These are phyloP conservation scores for Terfezia claveryi DNA, from an alignment of 495 filamentous ascomycete genomes.

Conservation along the genomic window DNA sequence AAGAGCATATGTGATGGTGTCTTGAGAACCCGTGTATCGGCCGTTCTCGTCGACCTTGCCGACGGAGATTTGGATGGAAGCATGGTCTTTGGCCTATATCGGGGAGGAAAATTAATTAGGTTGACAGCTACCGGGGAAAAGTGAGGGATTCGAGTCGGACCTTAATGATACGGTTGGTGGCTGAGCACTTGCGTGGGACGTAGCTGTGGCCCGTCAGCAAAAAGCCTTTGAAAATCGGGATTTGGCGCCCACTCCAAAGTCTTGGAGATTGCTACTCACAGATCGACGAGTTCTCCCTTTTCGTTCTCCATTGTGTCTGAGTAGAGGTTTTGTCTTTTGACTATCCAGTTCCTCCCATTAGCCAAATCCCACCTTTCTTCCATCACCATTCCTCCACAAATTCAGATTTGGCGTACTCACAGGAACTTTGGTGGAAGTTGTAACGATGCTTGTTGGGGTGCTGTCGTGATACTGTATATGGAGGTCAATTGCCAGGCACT, in stretches of 20 bases:
- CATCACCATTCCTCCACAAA: no score
- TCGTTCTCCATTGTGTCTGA: conserved; percentile 74
- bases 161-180: conserved; percentile 96
- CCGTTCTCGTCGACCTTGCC: conserved; percentile 96
- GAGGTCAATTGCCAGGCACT: no score
- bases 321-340: conserved; percentile 19
- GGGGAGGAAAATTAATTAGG: not conserved
- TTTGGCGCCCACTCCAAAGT: no score
- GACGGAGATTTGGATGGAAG: conserved; percentile 73
- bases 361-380: no score
- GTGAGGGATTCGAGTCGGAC: not conserved
- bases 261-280: conserved; percentile 34
- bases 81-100: conserved; percentile 64
- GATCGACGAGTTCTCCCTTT: conserved; percentile 96
- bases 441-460: no score
- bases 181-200: conserved; percentile 94
- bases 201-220: conserved; percentile 35
- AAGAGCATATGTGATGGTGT: conserved; percentile 91
- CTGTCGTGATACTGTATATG: no score
- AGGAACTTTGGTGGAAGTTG: no score
- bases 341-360: no score
- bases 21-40: conserved; percentile 83
- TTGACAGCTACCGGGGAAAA: not conserved
- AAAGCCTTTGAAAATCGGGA: conserved; percentile 1
- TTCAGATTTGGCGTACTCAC: no score